These are phyloP conservation scores for Heterobasidion occidentale DNA, from an alignment of 1,284 basidiomycete species.

Conservation along the genomic window DNA sequence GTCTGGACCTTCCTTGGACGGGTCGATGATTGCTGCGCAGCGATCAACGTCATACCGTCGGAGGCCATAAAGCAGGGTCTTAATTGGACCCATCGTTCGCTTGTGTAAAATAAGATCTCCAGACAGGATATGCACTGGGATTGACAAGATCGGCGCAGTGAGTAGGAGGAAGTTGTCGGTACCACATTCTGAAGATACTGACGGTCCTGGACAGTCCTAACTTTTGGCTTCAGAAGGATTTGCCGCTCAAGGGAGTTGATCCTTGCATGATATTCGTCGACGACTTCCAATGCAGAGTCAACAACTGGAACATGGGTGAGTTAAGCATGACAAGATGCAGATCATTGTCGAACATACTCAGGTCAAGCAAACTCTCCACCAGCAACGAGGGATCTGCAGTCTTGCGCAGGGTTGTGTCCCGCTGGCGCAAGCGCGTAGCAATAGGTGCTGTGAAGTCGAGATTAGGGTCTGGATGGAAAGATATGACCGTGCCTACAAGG, in stretches of 20 bases:
- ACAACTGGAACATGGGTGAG: conserved; percentile 35
- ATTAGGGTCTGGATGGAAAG: conserved; percentile 40
- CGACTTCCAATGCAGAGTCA: conserved; percentile 56
- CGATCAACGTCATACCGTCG: conserved; percentile 61
- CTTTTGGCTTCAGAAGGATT: conserved; percentile 49
- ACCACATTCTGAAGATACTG: conserved; percentile 13
- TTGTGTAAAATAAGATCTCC: conserved; percentile 67
- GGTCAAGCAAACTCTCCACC: conserved; percentile 54
- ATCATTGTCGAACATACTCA: conserved; percentile 32
- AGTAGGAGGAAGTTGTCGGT: conserved; percentile 5
- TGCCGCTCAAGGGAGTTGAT: conserved; percentile 53
- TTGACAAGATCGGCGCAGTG: not conserved
- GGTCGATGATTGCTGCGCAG: conserved; percentile 45
- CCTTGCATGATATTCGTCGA: conserved; percentile 56
- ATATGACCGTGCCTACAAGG: conserved; percentile 49
- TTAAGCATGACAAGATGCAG: not conserved
- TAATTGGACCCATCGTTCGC: conserved; percentile 61
- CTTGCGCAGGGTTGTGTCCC: conserved; percentile 49
- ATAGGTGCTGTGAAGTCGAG: conserved; percentile 49
- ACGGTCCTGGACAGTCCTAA: conserved; percentile 52
- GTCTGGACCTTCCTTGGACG: conserved; percentile 7
- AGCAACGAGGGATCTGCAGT: conserved; percentile 57
- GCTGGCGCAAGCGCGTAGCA: conserved; percentile 40
- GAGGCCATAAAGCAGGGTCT: conserved; percentile 57
- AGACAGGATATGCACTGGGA: conserved; percentile 59